Base-by-base conservation (phyloP, 225 moss, liverwort and hornwort genomes). In the Lunularia cruciata region DNA sequence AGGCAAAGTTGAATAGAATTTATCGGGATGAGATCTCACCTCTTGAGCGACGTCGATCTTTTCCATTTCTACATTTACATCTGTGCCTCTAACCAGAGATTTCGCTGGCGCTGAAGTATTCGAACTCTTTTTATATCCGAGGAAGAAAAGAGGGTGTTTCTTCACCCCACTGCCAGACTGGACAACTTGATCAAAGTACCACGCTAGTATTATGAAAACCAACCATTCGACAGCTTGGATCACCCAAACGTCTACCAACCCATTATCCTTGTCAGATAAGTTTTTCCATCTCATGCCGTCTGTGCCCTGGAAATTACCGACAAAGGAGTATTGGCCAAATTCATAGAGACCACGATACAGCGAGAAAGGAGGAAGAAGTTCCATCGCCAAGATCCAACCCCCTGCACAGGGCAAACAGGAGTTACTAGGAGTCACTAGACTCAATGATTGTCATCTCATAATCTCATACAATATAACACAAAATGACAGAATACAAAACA, bases 121-220 rank as follows among this genome's bases (percentile, higher is more conserved):
- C 37, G 83, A 66, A 26, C 51, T 40, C 57, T 74, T 79, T 33
- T 76, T 85, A 28, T 60, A 71, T 31, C 79, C 77, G 7, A 96
- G 53, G 59, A 89, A 86, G 61, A 90, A 98, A n/a, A 98, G 92
- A 14, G 92, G 96, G 42, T 90, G 90, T 38, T 92, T 92, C 27
- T 86, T 92, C 23, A 89, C 79, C 56, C 92, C 96, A 73, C 90
- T 91, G 58, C 87, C 83, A 0, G 90, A 86, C 48, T 82, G 69
- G 61, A 90, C 77, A 43, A 92, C 92, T 76, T 90, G 89, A 65
- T 92, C 92, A 53, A 98, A 70, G 70, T 92, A 95, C 66, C 78
- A 78, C 4, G 80, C 85, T 16, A 88, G 63, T 8, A 65, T 2
- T 60, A 90, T 37, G 55, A 87, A 79, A 27, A 95, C 51, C 40